Base-by-base conservation (phyloP, 768 basidiomycete species). In the Russula dissimulans region DNA sequence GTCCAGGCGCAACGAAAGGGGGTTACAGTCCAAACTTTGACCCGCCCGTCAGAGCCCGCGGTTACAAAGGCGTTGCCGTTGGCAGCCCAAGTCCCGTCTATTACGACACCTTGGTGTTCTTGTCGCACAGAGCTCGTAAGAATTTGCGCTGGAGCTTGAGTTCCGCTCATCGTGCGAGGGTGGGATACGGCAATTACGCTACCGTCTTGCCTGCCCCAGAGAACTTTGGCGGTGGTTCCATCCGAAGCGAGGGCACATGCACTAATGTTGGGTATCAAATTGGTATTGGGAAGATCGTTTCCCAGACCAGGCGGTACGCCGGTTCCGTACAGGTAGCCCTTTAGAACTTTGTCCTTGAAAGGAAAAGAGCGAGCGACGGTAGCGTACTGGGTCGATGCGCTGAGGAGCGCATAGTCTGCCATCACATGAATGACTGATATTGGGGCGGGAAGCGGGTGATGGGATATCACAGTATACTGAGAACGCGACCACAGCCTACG, bases 181-280 rank as follows among this genome's bases (percentile, higher is more conserved):
- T 82, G 82, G 5, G 76, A 75, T 47, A 84, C 81, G 34, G 89
- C 74, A 0, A 83, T 78, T 8, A 93, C 78, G 56, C 84, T 82
- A 32, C 90, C 91, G 51, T 78, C 81, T 29, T 76, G 73, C 66
- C 82, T 86, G 4, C 89, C 91, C 91, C 90, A 92, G 6, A 82
- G 72, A 12, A 88, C 76, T 56, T 81, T 82, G 10, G 81, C 88
- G 0, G 84, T 83, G 5, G 81, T 80, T 4, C 86, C 85, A 29
- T 82, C 80, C 0, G 87, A 84, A 17, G 78, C 66, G 26, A 90
- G 71, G 4, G 76, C 72, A 60, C 84, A 86, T 0, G 77, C 69
- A 14, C 84, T 81, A 11, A 89, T 77, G 54, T 89, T 77, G 3
- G 87, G 86, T 1, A 80, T 77, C 62, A 90, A 86, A 66, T 90